Conservation (phyloP, 2,329 filamentous ascomycete species). For the Penicillium sp. region DNA sequence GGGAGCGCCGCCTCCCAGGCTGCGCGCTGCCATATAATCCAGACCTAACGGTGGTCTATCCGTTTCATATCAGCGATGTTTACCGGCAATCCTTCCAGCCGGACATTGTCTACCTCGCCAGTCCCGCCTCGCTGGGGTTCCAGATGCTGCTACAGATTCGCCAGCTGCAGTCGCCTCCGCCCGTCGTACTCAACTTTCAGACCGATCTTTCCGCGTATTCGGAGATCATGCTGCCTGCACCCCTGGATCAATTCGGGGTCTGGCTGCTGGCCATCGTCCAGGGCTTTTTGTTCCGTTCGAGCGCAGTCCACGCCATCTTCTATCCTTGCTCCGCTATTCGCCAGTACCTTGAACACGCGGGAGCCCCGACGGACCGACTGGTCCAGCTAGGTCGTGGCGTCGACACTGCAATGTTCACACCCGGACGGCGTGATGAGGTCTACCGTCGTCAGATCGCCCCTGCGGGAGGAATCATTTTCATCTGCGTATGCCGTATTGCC, state of each 20-base stretch:
- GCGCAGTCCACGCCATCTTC: conserved; percentile 61
- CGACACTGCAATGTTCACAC: conserved; percentile 58
- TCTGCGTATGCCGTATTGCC: conserved; percentile 62
- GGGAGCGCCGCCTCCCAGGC: conserved; percentile 58
- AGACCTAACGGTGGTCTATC: conserved; percentile 64
- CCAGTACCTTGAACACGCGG: conserved; percentile 55
- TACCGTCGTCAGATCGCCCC: conserved; percentile 55
- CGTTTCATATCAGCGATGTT: conserved; percentile 59
- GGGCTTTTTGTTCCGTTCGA: conserved; percentile 60
- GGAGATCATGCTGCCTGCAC: conserved; percentile 61
- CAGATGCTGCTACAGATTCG: conserved; percentile 65
- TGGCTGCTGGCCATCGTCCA: conserved; percentile 60
- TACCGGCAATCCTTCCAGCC: conserved; percentile 60
- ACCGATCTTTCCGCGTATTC: conserved; percentile 67
- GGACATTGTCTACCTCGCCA: conserved; percentile 65
- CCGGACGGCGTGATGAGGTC: conserved; percentile 47
- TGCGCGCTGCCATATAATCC: conserved; percentile 67
- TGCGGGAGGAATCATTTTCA: conserved; percentile 58
- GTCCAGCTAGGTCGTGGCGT: conserved; percentile 61
- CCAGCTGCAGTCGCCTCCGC: conserved; percentile 53
- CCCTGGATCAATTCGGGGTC: conserved; percentile 57
- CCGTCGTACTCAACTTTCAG: conserved; percentile 65
- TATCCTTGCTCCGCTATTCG: conserved; percentile 62
- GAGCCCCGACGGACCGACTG: conserved; percentile 54
- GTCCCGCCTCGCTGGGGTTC: conserved; percentile 64